A percentile compares a stretch with the other conserved stretches of the same genome.
These are phyloP conservation scores for Dactylellina haptotyla DNA, from an alignment of 2,329 filamentous ascomycete genomes.

Conservation along the genomic window DNA sequence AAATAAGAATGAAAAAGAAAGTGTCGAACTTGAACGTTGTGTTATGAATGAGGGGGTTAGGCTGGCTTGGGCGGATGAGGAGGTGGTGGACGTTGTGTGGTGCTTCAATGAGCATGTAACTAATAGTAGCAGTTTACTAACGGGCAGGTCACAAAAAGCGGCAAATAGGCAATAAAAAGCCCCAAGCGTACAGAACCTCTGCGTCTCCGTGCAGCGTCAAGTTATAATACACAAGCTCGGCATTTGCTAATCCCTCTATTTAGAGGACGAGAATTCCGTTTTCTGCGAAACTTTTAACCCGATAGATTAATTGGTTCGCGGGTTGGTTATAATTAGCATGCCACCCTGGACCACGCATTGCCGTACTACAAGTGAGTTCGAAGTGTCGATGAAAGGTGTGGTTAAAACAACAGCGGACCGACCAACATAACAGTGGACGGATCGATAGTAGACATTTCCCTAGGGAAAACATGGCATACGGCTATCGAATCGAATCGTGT, in stretches of 20 bases:
- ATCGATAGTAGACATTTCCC: background rate
- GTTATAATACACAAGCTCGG: constrained; percentile 23
- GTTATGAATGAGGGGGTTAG: constrained; percentile 39
- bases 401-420: background rate
- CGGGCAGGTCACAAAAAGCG: constrained; percentile 53
- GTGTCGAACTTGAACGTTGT: constrained; percentile 43
- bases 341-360: constrained; percentile 51
- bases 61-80: constrained; percentile 21
- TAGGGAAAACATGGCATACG: constrained; percentile 5
- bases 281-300: constrained; percentile 36
- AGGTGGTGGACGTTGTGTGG: too few species aligned
- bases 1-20: too few species aligned
- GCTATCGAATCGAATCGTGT: constrained; percentile 18
- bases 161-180: constrained; percentile 54
- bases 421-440: constrained; percentile 21
- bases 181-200: constrained; percentile 1
- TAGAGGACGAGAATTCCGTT: constrained; percentile 12
- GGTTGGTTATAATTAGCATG: constrained; percentile 53
- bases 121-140: constrained; percentile 37
- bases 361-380: constrained; percentile 48
- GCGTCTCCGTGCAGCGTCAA: background rate
- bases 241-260: constrained; percentile 15
- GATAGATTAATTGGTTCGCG: constrained; percentile 26
- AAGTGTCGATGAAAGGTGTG: constrained; percentile 6
- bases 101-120: constrained; percentile 30